Evolutionary conservation across 2,329 filamentous ascomycete genomes (phyloP).

Genomic region (Dryadomyces quercivorus): DNA sequence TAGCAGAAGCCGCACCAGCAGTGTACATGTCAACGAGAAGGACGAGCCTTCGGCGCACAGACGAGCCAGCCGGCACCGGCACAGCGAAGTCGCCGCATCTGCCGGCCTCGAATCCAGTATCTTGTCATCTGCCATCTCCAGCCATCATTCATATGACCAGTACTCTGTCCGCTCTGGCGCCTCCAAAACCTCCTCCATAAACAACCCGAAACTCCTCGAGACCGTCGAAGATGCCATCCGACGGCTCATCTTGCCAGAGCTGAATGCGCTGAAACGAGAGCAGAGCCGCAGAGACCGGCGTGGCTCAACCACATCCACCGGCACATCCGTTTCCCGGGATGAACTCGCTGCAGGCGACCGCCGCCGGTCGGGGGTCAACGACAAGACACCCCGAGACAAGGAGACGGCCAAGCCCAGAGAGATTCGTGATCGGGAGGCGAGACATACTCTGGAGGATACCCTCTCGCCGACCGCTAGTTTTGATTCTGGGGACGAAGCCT

Average conservation of each 20-base stretch:
- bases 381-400: conserved; percentile 26
- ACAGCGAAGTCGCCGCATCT: conserved; percentile 39
- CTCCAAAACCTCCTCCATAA: conserved; percentile 58
- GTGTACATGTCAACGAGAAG: conserved; percentile 29
- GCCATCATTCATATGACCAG: conserved; percentile 43
- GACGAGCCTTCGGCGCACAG: conserved; percentile 33
- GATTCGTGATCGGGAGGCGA: conserved; percentile 39
- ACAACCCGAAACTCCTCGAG: conserved; percentile 81
- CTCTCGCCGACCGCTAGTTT: conserved; percentile 22
- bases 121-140: conserved; percentile 40
- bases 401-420: conserved; percentile 25
- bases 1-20: conserved; percentile 37
- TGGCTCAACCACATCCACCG: conserved; percentile 49
- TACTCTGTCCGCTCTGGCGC: conserved; percentile 37
- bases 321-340: conserved; percentile 40
- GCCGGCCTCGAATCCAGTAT: conserved; percentile 38
- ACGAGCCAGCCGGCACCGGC: conserved; percentile 37
- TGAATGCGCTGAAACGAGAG: conserved; percentile 83
- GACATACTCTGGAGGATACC: conserved; percentile 39
- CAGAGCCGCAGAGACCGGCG: conserved; percentile 64
- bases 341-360: conserved; percentile 43
- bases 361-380: conserved; percentile 45
- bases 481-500: conserved; percentile 20
- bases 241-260: conserved; percentile 77
- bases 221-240: conserved; percentile 91